Conservation (phyloP, 352 stramenopile genomes). For the Phytophthora citrophthora region DNA sequence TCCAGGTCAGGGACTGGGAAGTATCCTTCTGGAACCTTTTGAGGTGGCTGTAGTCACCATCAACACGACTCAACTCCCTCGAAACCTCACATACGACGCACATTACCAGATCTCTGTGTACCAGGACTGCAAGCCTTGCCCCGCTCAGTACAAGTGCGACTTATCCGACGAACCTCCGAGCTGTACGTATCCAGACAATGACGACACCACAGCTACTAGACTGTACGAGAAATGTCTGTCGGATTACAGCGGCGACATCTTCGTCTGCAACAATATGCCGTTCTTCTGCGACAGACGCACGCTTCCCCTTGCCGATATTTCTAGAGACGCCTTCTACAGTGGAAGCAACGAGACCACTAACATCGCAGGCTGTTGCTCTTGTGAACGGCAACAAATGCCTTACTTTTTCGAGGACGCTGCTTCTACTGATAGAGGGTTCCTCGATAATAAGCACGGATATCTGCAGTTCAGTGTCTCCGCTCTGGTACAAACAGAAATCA, state of each 20-base stretch:
- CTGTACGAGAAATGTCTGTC: constrained; percentile 61
- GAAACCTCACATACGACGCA: constrained; percentile 96
- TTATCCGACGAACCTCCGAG: constrained; percentile 34
- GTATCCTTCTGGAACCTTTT: constrained; percentile 82
- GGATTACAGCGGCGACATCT: constrained; percentile 39
- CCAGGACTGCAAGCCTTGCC: constrained; percentile 95
- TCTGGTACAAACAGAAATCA: constrained; percentile 85
- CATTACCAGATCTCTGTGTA: constrained; percentile 97
- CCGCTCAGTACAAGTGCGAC: constrained; percentile 92
- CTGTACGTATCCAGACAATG: constrained; percentile 74
- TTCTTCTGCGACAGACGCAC: constrained; percentile 64
- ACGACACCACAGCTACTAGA: constrained; percentile 46
- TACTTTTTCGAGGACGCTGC: constrained; percentile 85
- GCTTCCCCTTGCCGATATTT: constrained; percentile 29
- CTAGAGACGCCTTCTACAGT: constrained; percentile 12
- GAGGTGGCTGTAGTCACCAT: constrained; percentile 94
- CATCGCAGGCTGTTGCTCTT: constrained; percentile 84
- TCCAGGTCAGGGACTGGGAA: constrained; percentile 53
- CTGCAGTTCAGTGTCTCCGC: constrained; percentile 92
- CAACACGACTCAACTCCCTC: constrained; percentile 88
- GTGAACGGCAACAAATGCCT: constrained; percentile 86
- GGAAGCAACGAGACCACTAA: constrained; percentile 33
- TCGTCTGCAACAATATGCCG: constrained; percentile 65
- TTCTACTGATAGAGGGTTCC: constrained; percentile 74
- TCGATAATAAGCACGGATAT: constrained; percentile 96